phyloP scores from a whole-genome alignment of 139 green algal species.

The Ettlia oleoabundans region DNA sequence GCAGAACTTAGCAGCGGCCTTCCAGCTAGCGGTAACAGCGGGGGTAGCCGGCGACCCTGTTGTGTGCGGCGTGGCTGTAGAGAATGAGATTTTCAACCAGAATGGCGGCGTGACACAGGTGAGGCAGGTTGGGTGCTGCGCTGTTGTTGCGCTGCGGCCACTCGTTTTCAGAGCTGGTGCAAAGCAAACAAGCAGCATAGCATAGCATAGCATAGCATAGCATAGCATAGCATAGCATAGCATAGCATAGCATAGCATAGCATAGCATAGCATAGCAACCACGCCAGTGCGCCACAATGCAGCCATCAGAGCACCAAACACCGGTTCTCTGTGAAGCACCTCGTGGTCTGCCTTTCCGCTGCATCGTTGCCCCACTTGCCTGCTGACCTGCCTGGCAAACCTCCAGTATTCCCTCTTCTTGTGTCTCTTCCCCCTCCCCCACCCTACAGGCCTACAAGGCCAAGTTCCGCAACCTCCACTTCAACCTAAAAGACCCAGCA shows the following conservation, averaged over 20 bases:
- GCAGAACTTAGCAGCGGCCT: slow-evolving; percentile 53
- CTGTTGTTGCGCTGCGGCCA: background rate
- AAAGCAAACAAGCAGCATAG: no score
- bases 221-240: no score
- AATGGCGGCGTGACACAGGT: slow-evolving; percentile 58
- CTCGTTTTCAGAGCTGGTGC: background rate
- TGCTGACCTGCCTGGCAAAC: background rate
- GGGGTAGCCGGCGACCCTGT: background rate
- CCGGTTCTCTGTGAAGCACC: no score
- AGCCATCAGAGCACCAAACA: no score
- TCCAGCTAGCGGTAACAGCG: slow-evolving; percentile 42
- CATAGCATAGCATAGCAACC: no score
- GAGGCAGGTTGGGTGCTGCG: background rate
- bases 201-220: no score
- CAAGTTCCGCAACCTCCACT: slow-evolving; percentile 89
- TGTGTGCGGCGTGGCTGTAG: slow-evolving; percentile 33
- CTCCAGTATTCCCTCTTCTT: background rate
- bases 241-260: no score
- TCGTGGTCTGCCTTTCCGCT: background rate
- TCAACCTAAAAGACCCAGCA: slow-evolving; percentile 96
- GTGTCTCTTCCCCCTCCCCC: background rate
- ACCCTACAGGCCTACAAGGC: slow-evolving; percentile 83
- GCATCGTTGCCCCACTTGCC: background rate
- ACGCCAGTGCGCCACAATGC: no score
- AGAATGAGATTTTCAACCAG: slow-evolving; percentile 33